Conservation (phyloP, 768 basidiomycete genomes). For the Leucocoprinus leucothites region DNA sequence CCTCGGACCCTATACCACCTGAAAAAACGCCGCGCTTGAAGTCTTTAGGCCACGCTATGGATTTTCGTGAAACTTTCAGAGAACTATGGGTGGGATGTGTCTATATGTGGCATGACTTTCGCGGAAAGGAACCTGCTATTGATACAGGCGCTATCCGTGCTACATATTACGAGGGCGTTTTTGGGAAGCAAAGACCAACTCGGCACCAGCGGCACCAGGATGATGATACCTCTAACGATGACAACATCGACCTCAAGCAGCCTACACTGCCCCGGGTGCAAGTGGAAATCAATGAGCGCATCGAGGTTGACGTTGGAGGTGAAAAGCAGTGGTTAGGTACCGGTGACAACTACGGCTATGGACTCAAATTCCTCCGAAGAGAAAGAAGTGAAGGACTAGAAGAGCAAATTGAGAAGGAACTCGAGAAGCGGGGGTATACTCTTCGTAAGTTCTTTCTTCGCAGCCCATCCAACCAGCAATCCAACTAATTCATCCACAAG, state of each 20-base stretch:
- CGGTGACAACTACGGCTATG: conserved; percentile 44
- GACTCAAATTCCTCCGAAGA: conserved; percentile 30
- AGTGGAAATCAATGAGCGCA: conserved; percentile 39
- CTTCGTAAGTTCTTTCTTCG: conserved; percentile 24
- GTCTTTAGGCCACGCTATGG: conserved; percentile 61
- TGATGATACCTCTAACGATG: conserved; percentile 12
- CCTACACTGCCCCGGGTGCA: conserved; percentile 26
- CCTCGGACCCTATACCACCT: conserved; percentile 27
- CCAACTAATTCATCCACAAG: not conserved
- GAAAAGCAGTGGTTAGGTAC: conserved; percentile 52
- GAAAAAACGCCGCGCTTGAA: conserved; percentile 49
- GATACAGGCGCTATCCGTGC: conserved; percentile 40
- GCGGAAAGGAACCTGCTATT: conserved; percentile 51
- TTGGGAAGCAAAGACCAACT: conserved; percentile 34
- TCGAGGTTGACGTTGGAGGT: conserved; percentile 39
- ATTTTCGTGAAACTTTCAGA: conserved; percentile 65
- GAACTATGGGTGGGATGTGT: conserved; percentile 57
- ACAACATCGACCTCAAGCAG: conserved; percentile 8
- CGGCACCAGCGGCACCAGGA: not conserved
- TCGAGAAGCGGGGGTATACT: conserved; percentile 44
- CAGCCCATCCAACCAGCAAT: not conserved
- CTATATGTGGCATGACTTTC: conserved; percentile 53
- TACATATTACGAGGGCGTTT: conserved; percentile 41
- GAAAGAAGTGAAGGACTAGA: conserved; percentile 55
- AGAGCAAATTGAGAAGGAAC: conserved; percentile 50